phyloP scores from a whole-genome alignment of 78 protist species.

The Dictyostelium intermedium region DNA sequence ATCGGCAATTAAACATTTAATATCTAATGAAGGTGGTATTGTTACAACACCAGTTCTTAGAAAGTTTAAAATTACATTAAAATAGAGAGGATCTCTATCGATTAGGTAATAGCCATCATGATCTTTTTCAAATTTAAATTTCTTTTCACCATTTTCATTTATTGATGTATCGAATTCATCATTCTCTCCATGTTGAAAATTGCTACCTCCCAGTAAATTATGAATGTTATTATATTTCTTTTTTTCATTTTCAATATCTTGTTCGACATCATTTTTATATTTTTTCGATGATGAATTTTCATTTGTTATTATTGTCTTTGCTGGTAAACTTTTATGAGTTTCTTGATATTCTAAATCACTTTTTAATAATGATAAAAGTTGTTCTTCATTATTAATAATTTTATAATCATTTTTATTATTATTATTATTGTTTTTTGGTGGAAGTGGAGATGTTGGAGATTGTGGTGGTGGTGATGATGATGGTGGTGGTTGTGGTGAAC shows the following conservation, averaged over 20 bases:
- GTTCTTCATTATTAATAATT: too few relatives aligned
- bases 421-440: too few relatives aligned
- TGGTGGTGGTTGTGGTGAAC: background rate
- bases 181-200: background rate
- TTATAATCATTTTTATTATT: too few relatives aligned
- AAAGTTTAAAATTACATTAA: constrained; percentile 45
- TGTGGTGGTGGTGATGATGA: too few relatives aligned
- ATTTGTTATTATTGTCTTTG: background rate
- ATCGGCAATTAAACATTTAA: constrained; percentile 2
- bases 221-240: background rate
- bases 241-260: background rate
- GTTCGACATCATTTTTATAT: background rate
- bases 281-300: background rate
- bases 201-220: background rate
- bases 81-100: constrained; percentile 26
- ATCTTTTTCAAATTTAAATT: constrained; percentile 62
- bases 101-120: constrained; percentile 55
- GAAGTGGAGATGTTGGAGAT: too few relatives aligned
- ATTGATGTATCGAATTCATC: background rate
- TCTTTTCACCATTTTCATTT: background rate
- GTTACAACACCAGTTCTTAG: constrained; percentile 35
- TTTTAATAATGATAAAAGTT: background rate
- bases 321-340: background rate
- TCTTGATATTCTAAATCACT: background rate
- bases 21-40: constrained; percentile 2